Conservation (phyloP, 805 yeast species). For the Suhomyces sp. region DNA sequence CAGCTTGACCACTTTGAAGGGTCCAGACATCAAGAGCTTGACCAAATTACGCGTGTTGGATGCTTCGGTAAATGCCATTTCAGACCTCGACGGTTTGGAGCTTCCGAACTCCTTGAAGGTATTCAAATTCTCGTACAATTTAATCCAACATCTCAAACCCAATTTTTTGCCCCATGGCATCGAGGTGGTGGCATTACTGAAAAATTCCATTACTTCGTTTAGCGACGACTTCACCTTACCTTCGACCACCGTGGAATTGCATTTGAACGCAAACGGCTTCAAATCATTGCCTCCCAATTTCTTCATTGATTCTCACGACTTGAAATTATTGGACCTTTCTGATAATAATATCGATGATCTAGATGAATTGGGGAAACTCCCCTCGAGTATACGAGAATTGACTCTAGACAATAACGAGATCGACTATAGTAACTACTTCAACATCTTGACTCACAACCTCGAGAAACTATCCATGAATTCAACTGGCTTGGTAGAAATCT, state of each 20-base stretch:
- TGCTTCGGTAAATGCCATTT: constrained; percentile 14
- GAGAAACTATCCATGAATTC: constrained; percentile 16
- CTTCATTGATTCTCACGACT: constrained; percentile 9
- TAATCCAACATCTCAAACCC: constrained; percentile 5
- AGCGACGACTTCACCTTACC: constrained; percentile 13
- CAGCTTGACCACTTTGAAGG: constrained; percentile 10
- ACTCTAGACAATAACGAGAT: constrained; percentile 20
- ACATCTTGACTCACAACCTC: constrained; percentile 17
- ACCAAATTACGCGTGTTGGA: constrained; percentile 11
- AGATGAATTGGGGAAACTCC: constrained; percentile 22
- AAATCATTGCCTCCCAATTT: constrained; percentile 13
- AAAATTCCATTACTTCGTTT: constrained; percentile 11
- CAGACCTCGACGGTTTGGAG: constrained; percentile 5
- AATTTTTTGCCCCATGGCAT: constrained; percentile 10
- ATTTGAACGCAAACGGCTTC: constrained; percentile 13
- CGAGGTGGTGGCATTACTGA: constrained; percentile 14
- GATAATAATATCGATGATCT: constrained; percentile 20
- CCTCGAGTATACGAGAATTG: constrained; percentile 12
- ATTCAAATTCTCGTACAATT: constrained; percentile 15
- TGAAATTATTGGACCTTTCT: constrained; percentile 12
- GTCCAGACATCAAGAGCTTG: constrained; percentile 9
- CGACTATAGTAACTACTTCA: constrained; percentile 16
- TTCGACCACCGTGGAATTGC: constrained; percentile 10
- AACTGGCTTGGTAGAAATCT: constrained; percentile 18
- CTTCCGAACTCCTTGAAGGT: constrained; percentile 11